Base-by-base conservation (phyloP, 371 early-diverging fungal genomes). In the Syncephalastrum racemosum region DNA sequence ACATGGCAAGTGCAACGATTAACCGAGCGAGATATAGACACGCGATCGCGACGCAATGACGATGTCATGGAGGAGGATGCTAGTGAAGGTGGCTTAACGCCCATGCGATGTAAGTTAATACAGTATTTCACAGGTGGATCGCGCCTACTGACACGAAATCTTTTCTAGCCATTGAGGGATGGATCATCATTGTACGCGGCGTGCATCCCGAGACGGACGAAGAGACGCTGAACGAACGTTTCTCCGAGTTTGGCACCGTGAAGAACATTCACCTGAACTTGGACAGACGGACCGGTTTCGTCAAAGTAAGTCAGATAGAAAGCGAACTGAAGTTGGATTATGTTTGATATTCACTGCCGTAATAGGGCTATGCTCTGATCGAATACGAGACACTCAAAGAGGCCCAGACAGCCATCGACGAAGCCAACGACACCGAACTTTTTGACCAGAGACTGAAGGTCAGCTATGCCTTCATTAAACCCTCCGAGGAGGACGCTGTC, bases 121-220 rank as follows among this genome's bases (percentile, higher is more conserved):
- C 22, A 2, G 10, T 27, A 40, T 22, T 14, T 54, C 46, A 2
- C 18, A 45, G 25, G 15, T 20, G 16, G 18, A 7, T 62, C 31
- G 10, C 27, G 24, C 5, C 53, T 60, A 18, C 22, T 13, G 7
- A 22, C 18, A 59, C 18, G 13, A 31, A 42, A 20, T 22, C 15
- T 16, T 45, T 36, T 45, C 15, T 62, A 86, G 86, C 98, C 19
- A 81, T 96, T 47, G 97, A 98, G 68, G 98, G 98, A 36, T 98
- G 95, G 96, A 92, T 96, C 53, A 70, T 98, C 7, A 66, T 95
- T 47, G 89, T 92, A 12, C 93, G 94, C 4, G 90, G 90, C 22
- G 81, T 98, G 25, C 94, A 98, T 72, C 94, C 95, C 67, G 98
- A 98, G 68, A 90, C 94, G 1, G 87, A 89, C 15, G 98, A 96